Conservation (phyloP, 768 basidiomycete genomes). For the Gymnopilus dilepis region DNA sequence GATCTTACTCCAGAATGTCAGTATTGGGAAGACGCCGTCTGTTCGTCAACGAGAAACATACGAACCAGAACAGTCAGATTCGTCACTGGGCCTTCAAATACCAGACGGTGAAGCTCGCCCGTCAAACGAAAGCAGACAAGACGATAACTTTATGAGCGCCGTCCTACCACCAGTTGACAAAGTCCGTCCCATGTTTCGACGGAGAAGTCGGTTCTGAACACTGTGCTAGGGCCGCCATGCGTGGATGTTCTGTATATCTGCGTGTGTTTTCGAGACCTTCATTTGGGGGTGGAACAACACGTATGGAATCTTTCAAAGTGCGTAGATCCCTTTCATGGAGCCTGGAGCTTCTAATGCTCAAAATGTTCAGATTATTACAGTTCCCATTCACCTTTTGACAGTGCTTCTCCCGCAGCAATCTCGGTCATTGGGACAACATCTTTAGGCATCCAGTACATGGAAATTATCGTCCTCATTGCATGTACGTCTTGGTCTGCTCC, state of each 20-base stretch:
- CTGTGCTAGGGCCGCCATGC: conserved; percentile 1
- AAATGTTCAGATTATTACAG: conserved; percentile 2
- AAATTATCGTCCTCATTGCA: conserved; percentile 8
- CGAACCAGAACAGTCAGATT: not conserved
- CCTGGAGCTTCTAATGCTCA: not conserved
- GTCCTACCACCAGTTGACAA: conserved; percentile 14
- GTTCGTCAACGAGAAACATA: not conserved
- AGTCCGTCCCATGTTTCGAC: not conserved
- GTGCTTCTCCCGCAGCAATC: not conserved
- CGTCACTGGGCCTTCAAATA: not conserved
- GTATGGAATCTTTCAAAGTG: conserved; percentile 8
- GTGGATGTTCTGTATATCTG: conserved; percentile 5
- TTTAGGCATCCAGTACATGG: conserved; percentile 5
- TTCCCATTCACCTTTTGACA: not conserved
- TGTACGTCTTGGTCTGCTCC: not conserved
- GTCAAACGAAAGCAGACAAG: no score
- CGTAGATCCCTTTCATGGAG: not conserved
- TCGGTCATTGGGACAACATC: conserved; percentile 4
- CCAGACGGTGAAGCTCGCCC: not conserved
- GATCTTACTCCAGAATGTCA: not conserved
- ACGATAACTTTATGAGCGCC: no score
- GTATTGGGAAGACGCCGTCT: not conserved
- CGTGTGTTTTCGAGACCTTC: conserved; percentile 9
- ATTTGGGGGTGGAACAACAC: conserved; percentile 11
- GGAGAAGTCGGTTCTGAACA: not conserved